Evolutionary conservation across 2,329 filamentous ascomycete species (phyloP), one percentile per base, ranked within the genome.

Genomic region (Diaporthe sp.): DNA sequence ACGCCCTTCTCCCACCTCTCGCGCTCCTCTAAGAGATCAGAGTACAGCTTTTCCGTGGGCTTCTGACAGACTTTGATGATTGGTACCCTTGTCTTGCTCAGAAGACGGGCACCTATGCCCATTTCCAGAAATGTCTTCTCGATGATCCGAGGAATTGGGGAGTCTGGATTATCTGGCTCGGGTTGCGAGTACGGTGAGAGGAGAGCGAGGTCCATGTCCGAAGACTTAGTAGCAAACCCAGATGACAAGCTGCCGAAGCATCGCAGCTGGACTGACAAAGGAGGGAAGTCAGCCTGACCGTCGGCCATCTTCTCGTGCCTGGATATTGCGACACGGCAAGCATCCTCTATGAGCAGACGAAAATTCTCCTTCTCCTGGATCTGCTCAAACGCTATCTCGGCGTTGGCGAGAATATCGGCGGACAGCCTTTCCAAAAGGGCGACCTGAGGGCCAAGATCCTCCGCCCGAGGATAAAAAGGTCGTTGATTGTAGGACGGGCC

Each of bases 171-270:
- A 75, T 91, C 88, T 3, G 88, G 86, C 69, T 88, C 85, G 58
- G 88, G 84, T 27, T 82, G 80, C 2, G 93, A 92, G 65, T 88
- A 83, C 4, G 90, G 90, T 1, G 94, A 93, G 7, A 97, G 85
- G 44, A 97, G 88, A 12, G 93, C 94, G 39, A 98, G 89, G 82
- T 98, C 96, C 93, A 98, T 95, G 79, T 98, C 95, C 1, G 95
- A 96, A n/a, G 92, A 91, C 78, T 94, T 94, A 15, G 94, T 95
- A 4, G 94, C 96, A 83, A 97, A 97, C 0, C 95, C 95, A 17
- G 95, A 96, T 27, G 91, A 90, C 61, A 97, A 86, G 81, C 95
- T 97, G 7, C 95, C 95, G 80, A 97, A 97, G 79, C 93, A 94
- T 78, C 91, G 91, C 19, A 97, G 86, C 70, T 91, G 86, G n/a